Base-by-base conservation (phyloP, 495 filamentous ascomycete species). In the Apodospora peruviana region DNA sequence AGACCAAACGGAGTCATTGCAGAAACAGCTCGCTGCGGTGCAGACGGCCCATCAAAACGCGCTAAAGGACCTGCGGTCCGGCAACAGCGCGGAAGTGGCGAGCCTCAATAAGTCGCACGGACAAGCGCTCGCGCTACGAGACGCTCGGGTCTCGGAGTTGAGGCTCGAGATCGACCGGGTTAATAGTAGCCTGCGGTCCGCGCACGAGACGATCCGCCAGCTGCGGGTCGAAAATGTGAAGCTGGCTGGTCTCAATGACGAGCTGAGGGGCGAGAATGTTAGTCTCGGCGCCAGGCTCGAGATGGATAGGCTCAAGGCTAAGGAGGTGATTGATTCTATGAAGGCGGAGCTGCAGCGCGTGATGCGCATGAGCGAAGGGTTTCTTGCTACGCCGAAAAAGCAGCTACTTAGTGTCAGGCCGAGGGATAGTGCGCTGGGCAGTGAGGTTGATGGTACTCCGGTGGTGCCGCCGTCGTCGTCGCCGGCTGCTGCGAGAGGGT, bases 271-370 rank as follows among this genome's bases (percentile, higher is more conserved):
- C 8, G 71, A 73, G 55, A 73, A 70, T 10, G 36, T 34, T 11
- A 48, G 43, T 19, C 49, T 69, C 0, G 52, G 47, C 1, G 44
- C 46, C 10, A 52, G 60, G 38, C 61, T 71, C 8, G 73, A 78
- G 43, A 71, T 70, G 47, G 74, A 78, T 53, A 57, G 44, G 37
- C 61, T 65, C 41, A 73, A 72, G 1, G 72, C 72, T n/a, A 67
- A 71, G 42, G 61, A 73, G 21, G 78, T 79, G 17, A 75, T 80
- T 1, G 74, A 81, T n/a, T 62, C 59, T 22, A 71, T 75, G 55
- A 67, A 67, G 52, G 65, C 64, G 29, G 70, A 76, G 59, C 50
- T 78, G 35, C 62, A 66, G 48, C 36, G 62, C 3, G 65, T 69
- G 5, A 21, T 65, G 45, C 53, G 64, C 37, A 69, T 71, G 52